A percentile compares a stretch with the other conserved stretches of the same genome.
Evolutionary conservation across 495 filamentous ascomycete genomes (phyloP).

Genomic region (Pyrenula massariospora): DNA sequence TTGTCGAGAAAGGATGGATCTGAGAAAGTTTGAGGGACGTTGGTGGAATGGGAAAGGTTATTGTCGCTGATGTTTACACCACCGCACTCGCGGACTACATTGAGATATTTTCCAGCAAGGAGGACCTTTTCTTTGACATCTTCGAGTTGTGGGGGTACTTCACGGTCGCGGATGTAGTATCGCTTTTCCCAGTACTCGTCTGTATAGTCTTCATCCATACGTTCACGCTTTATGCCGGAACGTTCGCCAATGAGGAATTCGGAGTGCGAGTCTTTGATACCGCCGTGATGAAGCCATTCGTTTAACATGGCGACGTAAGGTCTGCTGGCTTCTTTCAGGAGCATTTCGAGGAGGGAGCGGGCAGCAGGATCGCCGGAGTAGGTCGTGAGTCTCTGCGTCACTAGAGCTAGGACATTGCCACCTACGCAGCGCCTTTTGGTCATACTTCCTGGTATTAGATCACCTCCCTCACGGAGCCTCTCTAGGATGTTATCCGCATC

Average conservation of each 20-base stretch:
- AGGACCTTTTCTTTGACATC: slow-evolving; percentile 88
- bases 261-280: slow-evolving; percentile 84
- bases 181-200: slow-evolving; percentile 99
- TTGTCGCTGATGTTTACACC: slow-evolving; percentile 89
- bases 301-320: slow-evolving; percentile 98
- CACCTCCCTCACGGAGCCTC: slow-evolving; percentile 64
- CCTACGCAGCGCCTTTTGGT: slow-evolving; percentile 92
- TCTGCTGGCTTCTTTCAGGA: slow-evolving; percentile 77
- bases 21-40: slow-evolving; percentile 85
- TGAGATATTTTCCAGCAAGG: slow-evolving; percentile 92
- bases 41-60: too few relatives aligned
- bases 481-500: slow-evolving; percentile 82
- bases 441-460: slow-evolving; percentile 63
- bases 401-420: slow-evolving; percentile 71
- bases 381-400: slow-evolving; percentile 70
- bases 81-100: slow-evolving; percentile 93
- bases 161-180: slow-evolving; percentile 84
- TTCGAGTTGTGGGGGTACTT: slow-evolving; percentile 87
- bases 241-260: slow-evolving; percentile 95
- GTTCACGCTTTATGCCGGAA: slow-evolving; percentile 84
- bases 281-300: slow-evolving; percentile 94
- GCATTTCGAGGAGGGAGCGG: slow-evolving; percentile 59
- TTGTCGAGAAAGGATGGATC: slow-evolving; percentile 86
- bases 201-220: slow-evolving; percentile 89
- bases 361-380: slow-evolving; percentile 92